Evolutionary conservation across 2,329 filamentous ascomycete species (phyloP), one percentile per base, ranked within the genome.

Genomic region (Clonostachys rosea): DNA sequence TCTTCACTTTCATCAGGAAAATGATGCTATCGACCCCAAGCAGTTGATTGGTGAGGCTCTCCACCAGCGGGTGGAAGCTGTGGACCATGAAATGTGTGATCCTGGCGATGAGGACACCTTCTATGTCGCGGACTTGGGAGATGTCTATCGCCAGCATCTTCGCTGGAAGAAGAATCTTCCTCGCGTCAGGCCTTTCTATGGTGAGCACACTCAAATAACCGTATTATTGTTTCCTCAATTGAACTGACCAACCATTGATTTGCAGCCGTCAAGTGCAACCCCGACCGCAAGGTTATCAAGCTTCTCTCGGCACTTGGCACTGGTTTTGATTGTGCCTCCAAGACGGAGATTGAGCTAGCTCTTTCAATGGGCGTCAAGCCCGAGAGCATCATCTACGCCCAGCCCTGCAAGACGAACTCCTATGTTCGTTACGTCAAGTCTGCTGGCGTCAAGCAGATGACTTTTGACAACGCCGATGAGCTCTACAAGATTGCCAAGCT

Each of bases 381-480:
- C 12, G 82, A 84, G 55, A 91, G 92, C 67, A 95, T 99, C 76
- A 96, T 99, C 72, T 99, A 97, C 64, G 94, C 94, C 44, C 94
- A 99, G 74, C 94, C 94, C 47, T 97, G 94, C 87, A 99, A 99
- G 84, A 99, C 94, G 61, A 95, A 94, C 74, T 96, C 92, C 43
- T 97, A 96, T 68, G 79, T 99, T 52, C 90, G 91, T 63, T 95
- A 91, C 62, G 94, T 95, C 54, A 84, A 87, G 61, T 80, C 83
- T 63, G 77, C 85, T 56, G 87, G 87, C 56, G 94, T 99, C 65
- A 92, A 88, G 74, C 89, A 96, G 77, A 97, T 99, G 92, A 99
- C 94, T 3, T 97, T 99, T 64, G 94, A 99, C 79, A 99, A 99
- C 60, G 83, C 87, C 65, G 94, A 99, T 67, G 94, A 99, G 78